These are phyloP conservation scores for Ganoderma leucocontextum DNA, from an alignment of 1,284 basidiomycete species.

Conservation along the genomic window DNA sequence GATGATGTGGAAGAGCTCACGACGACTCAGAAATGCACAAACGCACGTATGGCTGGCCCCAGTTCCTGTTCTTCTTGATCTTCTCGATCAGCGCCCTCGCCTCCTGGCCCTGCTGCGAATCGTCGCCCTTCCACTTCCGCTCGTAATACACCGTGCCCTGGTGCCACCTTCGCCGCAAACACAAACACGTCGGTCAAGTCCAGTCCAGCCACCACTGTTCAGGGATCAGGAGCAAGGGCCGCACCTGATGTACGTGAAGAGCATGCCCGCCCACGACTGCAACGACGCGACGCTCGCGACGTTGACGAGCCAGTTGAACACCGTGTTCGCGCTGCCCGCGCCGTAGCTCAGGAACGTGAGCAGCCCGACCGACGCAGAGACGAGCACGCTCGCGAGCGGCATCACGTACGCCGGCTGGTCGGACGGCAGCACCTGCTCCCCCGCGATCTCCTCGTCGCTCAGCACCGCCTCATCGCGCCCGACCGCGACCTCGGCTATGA, in stretches of 20 bases:
- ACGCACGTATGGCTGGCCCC: constrained; percentile 39
- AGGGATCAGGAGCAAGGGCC: no score
- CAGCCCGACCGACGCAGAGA: no score
- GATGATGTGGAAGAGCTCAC: background rate
- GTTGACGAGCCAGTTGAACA: constrained; percentile 39
- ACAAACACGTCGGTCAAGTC: no score
- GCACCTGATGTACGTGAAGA: constrained; percentile 44
- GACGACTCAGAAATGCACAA: background rate
- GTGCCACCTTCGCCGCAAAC: constrained; percentile 38
- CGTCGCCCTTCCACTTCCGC: constrained; percentile 26
- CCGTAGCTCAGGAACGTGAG: no score
- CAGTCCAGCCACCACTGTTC: no score
- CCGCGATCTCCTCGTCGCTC: background rate
- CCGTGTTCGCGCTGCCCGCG: no score
- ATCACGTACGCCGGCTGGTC: constrained; percentile 25
- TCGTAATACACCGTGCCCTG: constrained; percentile 40
- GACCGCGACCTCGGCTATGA: no score
- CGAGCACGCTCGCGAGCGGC: no score
- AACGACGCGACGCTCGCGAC: constrained; percentile 42
- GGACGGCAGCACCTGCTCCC: constrained; percentile 9
- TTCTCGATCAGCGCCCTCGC: constrained; percentile 32
- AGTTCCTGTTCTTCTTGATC: constrained; percentile 38
- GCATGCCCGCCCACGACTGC: constrained; percentile 42
- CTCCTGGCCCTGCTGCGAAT: constrained; percentile 13
- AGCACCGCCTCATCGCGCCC: background rate